phyloP scores from a whole-genome alignment of 2,329 filamentous ascomycete species.

The Diaporthe nobilis region DNA sequence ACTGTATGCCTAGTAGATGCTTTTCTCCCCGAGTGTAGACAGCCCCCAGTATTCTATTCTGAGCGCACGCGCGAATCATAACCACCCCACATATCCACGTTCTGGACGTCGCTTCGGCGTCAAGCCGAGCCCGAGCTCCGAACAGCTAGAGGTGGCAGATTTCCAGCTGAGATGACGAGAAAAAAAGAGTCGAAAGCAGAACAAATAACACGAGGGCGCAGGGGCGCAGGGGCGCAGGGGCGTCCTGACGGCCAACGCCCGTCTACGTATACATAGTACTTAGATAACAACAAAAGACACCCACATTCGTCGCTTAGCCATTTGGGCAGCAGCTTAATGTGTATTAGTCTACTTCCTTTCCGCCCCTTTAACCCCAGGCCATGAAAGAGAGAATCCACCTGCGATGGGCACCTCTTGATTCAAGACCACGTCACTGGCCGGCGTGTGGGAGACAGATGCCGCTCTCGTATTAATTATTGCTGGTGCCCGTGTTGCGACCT shows the following conservation, averaged over 20 bases:
- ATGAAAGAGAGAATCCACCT: neutral
- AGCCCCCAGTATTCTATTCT: slow-evolving; percentile 1
- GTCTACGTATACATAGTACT: neutral
- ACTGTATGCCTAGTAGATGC: neutral
- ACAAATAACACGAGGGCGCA: slow-evolving; percentile 20
- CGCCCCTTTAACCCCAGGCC: neutral
- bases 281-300: neutral
- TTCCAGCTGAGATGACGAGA: neutral
- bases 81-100: slow-evolving; percentile 1
- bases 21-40: neutral
- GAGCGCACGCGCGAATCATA: slow-evolving; percentile 10
- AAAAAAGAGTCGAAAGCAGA: neutral
- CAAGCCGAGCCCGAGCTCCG: slow-evolving; percentile 12
- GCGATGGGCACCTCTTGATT: slow-evolving; percentile 27
- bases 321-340: neutral
- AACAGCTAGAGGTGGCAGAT: neutral
- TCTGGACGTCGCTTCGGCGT: slow-evolving; percentile 3
- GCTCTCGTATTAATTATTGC: slow-evolving; percentile 17
- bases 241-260: slow-evolving; percentile 1
- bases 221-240: slow-evolving; percentile 2
- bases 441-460: neutral
- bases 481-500: neutral
- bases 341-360: neutral
- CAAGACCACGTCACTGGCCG: neutral
- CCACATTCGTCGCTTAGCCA: neutral